Conservation (phyloP, 2,329 filamentous ascomycete genomes). For the Leptographium flavum region DNA sequence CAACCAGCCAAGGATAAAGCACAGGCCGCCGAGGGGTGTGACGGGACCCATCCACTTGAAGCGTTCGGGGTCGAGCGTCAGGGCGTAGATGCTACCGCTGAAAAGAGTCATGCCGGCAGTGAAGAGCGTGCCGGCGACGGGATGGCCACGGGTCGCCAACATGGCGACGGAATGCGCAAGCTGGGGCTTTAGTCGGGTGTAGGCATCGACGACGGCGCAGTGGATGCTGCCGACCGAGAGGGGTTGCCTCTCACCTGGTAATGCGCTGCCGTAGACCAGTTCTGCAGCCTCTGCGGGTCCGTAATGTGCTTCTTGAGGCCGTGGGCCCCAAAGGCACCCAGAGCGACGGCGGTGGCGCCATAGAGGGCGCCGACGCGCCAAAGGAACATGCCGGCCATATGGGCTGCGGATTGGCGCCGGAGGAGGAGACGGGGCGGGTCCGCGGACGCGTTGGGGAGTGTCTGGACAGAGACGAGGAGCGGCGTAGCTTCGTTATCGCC, state of each 20-base stretch:
- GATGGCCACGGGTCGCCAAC: conserved; percentile 42
- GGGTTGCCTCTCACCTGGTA: conserved; percentile 56
- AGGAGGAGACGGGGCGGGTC: not conserved
- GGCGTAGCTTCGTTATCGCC: conserved; percentile 9
- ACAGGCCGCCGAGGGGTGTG: conserved; percentile 49
- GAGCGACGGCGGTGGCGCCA: conserved; percentile 43
- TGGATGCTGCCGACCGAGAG: too few species aligned
- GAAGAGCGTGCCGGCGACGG: conserved; percentile 42
- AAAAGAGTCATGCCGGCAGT: conserved; percentile 54
- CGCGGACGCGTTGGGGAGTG: not conserved
- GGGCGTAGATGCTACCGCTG: conserved; percentile 49
- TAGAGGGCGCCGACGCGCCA: conserved; percentile 49
- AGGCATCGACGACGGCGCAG: too few species aligned
- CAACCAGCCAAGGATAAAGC: conserved; percentile 51
- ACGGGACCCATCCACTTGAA: conserved; percentile 49
- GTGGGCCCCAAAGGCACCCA: conserved; percentile 56
- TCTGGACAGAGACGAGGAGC: conserved; percentile 7
- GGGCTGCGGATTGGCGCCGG: not conserved
- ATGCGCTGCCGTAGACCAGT: conserved; percentile 50
- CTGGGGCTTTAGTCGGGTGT: conserved; percentile 20
- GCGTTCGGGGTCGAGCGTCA: conserved; percentile 45
- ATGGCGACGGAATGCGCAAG: conserved; percentile 48
- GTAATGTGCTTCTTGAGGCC: conserved; percentile 46
- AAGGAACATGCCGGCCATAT: conserved; percentile 21
- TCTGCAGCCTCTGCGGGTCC: conserved; percentile 43